Conservation (phyloP, 2,329 filamentous ascomycete genomes). For the Pseudocercospora vitis region DNA sequence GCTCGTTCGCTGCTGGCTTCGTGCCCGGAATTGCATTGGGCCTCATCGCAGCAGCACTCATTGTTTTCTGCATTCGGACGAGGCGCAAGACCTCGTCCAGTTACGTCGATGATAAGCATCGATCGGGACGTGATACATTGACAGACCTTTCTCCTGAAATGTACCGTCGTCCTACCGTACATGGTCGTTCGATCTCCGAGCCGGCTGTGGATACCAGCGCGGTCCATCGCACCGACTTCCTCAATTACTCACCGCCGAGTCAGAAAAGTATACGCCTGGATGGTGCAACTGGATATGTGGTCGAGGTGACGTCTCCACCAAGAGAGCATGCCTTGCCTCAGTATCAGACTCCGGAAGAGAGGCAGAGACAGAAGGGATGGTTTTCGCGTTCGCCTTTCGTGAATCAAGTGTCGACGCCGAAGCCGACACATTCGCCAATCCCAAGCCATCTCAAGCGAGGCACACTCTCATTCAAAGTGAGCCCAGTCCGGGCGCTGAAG, state of each 20-base stretch:
- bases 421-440: constrained; percentile 30
- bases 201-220: constrained; percentile 30
- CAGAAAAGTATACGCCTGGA: constrained; percentile 10
- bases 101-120: constrained; percentile 29
- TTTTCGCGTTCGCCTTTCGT: constrained; percentile 36
- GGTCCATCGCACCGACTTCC: constrained; percentile 38
- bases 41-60: constrained; percentile 27
- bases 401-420: constrained; percentile 29
- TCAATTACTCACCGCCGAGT: constrained; percentile 34
- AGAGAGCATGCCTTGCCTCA: constrained; percentile 24
- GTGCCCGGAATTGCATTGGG: constrained; percentile 38
- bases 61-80: constrained; percentile 32
- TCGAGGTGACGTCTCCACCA: constrained; percentile 25
- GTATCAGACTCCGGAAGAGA: constrained; percentile 20
- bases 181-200: constrained; percentile 39
- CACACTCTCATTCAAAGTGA: constrained; percentile 35
- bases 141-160: constrained; percentile 30
- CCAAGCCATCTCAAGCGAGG: constrained; percentile 38
- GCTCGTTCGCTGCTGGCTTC: constrained; percentile 39
- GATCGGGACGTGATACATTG: constrained; percentile 30
- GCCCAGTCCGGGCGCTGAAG: constrained; percentile 34
- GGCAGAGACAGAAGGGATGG: constrained; percentile 21
- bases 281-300: constrained; percentile 23
- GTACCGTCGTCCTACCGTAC: constrained; percentile 29
- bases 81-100: constrained; percentile 12